These are phyloP conservation scores for Penicillium sp. DNA, from an alignment of 2,329 filamentous ascomycete species.

Conservation along the genomic window DNA sequence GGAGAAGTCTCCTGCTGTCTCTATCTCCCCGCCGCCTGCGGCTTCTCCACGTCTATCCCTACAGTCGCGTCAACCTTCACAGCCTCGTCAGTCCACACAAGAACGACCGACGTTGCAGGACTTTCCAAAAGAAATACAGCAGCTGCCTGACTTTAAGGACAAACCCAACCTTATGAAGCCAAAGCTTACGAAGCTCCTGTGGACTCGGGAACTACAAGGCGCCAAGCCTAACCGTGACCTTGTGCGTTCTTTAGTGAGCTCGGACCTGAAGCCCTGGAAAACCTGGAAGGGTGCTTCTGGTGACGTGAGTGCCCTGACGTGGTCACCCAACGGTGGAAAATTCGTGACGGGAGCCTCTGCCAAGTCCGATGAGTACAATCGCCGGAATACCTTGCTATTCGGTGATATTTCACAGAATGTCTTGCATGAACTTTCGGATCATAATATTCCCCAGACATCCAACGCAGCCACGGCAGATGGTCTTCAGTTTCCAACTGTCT, in stretches of 20 bases:
- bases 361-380: slow-evolving; percentile 64
- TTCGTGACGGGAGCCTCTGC: slow-evolving; percentile 66
- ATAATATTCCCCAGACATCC: slow-evolving; percentile 52
- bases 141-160: too few relatives aligned
- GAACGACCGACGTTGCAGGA: neutral
- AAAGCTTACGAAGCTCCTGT: slow-evolving; percentile 29
- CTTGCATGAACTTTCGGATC: slow-evolving; percentile 61
- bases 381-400: slow-evolving; percentile 62
- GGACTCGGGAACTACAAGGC: slow-evolving; percentile 40
- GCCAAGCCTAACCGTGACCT: slow-evolving; percentile 11
- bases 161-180: too few relatives aligned
- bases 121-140: neutral
- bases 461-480: slow-evolving; percentile 51
- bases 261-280: slow-evolving; percentile 52
- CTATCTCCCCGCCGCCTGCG: neutral
- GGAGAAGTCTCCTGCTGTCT: neutral
- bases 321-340: slow-evolving; percentile 59
- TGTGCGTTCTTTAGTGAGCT: slow-evolving; percentile 36
- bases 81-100: neutral
- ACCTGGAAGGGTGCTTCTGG: slow-evolving; percentile 64
- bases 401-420: slow-evolving; percentile 53
- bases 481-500: slow-evolving; percentile 63
- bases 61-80: neutral
- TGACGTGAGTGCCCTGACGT: slow-evolving; percentile 63
- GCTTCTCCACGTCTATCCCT: neutral